These are phyloP conservation scores for Conticribra guillardii DNA, from an alignment of 108 stramenopile species.

Conservation along the genomic window DNA sequence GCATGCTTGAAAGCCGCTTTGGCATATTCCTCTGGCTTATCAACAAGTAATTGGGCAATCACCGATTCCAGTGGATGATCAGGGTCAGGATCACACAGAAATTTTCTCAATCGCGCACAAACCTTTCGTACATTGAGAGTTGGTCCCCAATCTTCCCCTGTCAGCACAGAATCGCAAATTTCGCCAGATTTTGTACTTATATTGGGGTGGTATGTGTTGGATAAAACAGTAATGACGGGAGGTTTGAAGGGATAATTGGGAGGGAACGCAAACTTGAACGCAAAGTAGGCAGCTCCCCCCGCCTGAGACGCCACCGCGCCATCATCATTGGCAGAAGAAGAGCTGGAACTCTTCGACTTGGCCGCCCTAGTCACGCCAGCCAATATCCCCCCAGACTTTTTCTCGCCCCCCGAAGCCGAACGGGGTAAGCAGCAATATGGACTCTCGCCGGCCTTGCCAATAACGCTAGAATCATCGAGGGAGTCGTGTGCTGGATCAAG, in stretches of 20 bases:
- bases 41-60: slow-evolving; percentile 38
- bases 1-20: slow-evolving; percentile 22
- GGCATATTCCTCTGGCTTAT: slow-evolving; percentile 46
- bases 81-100: slow-evolving; percentile 48
- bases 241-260: slow-evolving; percentile 72
- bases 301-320: neutral
- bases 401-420: neutral
- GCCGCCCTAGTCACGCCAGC: slow-evolving; percentile 37
- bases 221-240: slow-evolving; percentile 67
- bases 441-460: slow-evolving; percentile 42
- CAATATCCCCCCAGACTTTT: slow-evolving; percentile 22
- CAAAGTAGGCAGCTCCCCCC: slow-evolving; percentile 35
- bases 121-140: slow-evolving; percentile 53
- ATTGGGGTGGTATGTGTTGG: slow-evolving; percentile 81
- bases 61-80: slow-evolving; percentile 55
- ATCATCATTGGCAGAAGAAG: slow-evolving; percentile 2
- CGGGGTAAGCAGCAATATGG: slow-evolving; percentile 38
- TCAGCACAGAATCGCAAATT: slow-evolving; percentile 71
- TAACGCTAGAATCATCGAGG: slow-evolving; percentile 24
- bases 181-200: slow-evolving; percentile 75
- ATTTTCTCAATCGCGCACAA: slow-evolving; percentile 38
- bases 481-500: slow-evolving; percentile 44
- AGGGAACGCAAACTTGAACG: slow-evolving; percentile 48
- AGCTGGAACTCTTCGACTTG: slow-evolving; percentile 10
- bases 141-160: slow-evolving; percentile 71